A percentile compares a stretch with the other conserved stretches of the same genome.
Evolutionary conservation across 306 rosid genomes (phyloP).

Genomic region (Inga oerstediana): DNA sequence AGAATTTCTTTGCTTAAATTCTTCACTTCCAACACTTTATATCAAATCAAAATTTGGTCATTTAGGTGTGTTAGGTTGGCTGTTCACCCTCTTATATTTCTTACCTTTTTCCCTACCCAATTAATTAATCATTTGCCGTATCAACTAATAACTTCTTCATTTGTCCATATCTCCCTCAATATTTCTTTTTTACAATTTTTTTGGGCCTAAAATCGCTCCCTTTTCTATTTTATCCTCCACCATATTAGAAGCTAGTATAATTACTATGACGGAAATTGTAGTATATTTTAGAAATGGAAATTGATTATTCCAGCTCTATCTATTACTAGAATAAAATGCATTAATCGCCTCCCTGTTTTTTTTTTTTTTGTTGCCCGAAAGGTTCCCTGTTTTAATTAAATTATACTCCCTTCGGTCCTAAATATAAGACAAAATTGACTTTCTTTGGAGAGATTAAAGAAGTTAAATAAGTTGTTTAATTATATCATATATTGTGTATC

Average conservation of each 20-base stretch:
- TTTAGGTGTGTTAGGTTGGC: conserved; percentile 57
- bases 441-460: too few relatives aligned
- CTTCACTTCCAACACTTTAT: background rate
- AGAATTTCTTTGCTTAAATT: conserved; percentile 1
- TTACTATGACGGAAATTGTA: background rate
- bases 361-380: too few relatives aligned
- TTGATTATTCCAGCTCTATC: background rate
- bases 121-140: conserved; percentile 17
- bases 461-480: too few relatives aligned
- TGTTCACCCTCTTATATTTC: conserved; percentile 39
- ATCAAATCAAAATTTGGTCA: conserved; percentile 42
- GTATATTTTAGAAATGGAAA: background rate
- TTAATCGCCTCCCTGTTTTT: too few relatives aligned
- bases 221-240: background rate
- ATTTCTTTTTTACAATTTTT: background rate
- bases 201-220: background rate
- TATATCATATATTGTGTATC: too few relatives aligned
- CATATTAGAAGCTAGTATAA: background rate
- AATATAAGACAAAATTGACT: too few relatives aligned
- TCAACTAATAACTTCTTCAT: conserved; percentile 30
- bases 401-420: too few relatives aligned
- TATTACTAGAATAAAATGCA: background rate
- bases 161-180: background rate
- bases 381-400: too few relatives aligned
- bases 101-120: conserved; percentile 20